Percentiles rank a stretch among this genome's conserved stretches.
Evolutionary conservation across 805 yeast genomes (phyloP).

Genomic region (Saitoella complicata): DNA sequence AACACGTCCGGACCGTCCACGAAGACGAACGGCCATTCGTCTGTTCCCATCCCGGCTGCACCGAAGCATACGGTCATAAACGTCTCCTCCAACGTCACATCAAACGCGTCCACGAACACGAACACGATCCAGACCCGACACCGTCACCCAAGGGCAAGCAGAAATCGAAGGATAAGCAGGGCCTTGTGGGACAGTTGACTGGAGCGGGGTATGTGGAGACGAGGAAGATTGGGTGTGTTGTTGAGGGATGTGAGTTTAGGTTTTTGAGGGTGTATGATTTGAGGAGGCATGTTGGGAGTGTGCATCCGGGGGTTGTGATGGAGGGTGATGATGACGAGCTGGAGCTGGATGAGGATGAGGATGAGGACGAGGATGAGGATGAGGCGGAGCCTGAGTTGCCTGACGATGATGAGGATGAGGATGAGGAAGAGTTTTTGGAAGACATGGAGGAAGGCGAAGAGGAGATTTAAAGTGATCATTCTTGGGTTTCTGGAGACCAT

Average conservation of each 20-base stretch:
- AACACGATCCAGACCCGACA: background rate
- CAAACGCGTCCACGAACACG: constrained; percentile 2
- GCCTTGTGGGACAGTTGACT: constrained; percentile 19
- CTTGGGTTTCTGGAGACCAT: background rate
- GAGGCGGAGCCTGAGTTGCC: constrained; percentile 6
- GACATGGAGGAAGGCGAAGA: constrained; percentile 1
- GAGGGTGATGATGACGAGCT: background rate
- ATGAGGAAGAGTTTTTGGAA: constrained; percentile 9
- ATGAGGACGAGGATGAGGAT: constrained; percentile 5
- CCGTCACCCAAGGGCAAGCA: background rate
- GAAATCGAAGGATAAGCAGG: background rate
- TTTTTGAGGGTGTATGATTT: constrained; percentile 25
- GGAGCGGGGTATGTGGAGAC: constrained; percentile 22
- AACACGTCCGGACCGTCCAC: constrained; percentile 26
- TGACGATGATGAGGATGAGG: constrained; percentile 4
- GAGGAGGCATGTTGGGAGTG: constrained; percentile 19
- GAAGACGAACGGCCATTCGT: constrained; percentile 12
- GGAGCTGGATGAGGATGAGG: background rate
- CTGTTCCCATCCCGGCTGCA: constrained; percentile 11
- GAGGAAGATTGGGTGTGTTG: constrained; percentile 20
- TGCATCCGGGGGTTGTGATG: background rate
- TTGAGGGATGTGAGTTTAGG: constrained; percentile 19
- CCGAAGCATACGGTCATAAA: constrained; percentile 13
- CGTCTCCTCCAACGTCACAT: constrained; percentile 10
- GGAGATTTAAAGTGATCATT: constrained; percentile 2